These are phyloP conservation scores for Echium plantagineum DNA, from an alignment of 257 asterid genomes.

Conservation along the genomic window DNA sequence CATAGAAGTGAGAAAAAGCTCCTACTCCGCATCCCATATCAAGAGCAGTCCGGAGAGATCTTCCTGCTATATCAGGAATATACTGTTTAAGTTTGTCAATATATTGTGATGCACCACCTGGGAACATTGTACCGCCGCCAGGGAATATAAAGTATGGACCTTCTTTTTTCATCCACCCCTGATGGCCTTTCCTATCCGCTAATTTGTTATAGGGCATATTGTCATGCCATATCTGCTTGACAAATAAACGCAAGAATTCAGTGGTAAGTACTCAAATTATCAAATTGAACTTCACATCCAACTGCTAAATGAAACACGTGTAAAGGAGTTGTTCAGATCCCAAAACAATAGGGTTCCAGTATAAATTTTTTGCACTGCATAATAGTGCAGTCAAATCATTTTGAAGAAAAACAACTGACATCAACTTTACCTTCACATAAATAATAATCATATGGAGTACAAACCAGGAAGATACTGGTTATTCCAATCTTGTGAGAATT, in stretches of 20 bases:
- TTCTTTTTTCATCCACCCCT: slow-evolving; percentile 96
- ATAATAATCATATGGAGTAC: too few species aligned
- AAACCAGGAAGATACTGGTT: too few species aligned
- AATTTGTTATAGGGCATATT: slow-evolving; percentile 89
- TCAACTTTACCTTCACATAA: neutral
- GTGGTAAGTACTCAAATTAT: neutral
- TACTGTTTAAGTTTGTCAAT: slow-evolving; percentile 90
- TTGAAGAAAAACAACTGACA: neutral
- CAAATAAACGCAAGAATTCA: neutral
- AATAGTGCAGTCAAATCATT: neutral
- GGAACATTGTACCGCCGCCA: slow-evolving; percentile 97
- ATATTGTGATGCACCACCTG: slow-evolving; percentile 84
- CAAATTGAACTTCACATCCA: neutral
- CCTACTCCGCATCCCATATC: slow-evolving; percentile 99
- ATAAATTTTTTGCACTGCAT: neutral
- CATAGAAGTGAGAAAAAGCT: slow-evolving; percentile 1
- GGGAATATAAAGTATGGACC: slow-evolving; percentile 86
- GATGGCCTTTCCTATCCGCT: slow-evolving; percentile 96
- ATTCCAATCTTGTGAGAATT: too few species aligned
- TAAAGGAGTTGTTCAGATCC: neutral
- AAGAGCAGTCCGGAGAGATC: slow-evolving; percentile 84
- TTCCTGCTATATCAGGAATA: slow-evolving; percentile 69
- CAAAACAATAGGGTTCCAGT: neutral
- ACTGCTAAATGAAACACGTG: neutral
- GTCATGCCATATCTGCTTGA: slow-evolving; percentile 81